Conservation (phyloP, 352 stramenopile genomes). For the Poterioochromonas sp. region DNA sequence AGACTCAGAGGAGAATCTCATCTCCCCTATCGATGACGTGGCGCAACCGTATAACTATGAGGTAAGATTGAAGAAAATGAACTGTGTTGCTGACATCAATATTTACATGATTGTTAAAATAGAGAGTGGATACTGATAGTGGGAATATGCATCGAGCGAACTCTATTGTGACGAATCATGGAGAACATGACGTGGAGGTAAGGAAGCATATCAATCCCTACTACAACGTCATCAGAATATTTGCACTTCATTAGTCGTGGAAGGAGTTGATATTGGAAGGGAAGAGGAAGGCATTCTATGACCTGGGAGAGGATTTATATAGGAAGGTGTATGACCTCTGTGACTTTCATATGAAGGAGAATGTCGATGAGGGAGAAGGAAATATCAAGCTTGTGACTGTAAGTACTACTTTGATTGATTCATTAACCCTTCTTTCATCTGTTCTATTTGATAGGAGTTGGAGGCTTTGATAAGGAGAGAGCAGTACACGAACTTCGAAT, state of each 20-base stretch:
- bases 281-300: background rate
- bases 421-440: background rate
- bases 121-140: background rate
- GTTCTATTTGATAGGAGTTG: background rate
- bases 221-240: background rate
- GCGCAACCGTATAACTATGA: background rate
- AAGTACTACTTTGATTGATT: background rate
- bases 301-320: background rate
- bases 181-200: background rate
- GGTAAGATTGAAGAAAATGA: background rate
- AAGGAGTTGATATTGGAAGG: background rate
- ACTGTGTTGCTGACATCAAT: background rate
- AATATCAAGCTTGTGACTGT: background rate
- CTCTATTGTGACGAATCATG: background rate
- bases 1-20: background rate
- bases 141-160: background rate
- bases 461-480: background rate
- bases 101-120: background rate
- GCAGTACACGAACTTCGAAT: background rate
- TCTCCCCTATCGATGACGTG: background rate
- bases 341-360: background rate
- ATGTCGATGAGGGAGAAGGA: background rate
- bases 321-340: conserved; percentile 1
- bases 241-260: background rate
- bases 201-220: background rate